Base-by-base conservation (phyloP, 2,329 filamentous ascomycete genomes). In the Tolypocladium capitatum region DNA sequence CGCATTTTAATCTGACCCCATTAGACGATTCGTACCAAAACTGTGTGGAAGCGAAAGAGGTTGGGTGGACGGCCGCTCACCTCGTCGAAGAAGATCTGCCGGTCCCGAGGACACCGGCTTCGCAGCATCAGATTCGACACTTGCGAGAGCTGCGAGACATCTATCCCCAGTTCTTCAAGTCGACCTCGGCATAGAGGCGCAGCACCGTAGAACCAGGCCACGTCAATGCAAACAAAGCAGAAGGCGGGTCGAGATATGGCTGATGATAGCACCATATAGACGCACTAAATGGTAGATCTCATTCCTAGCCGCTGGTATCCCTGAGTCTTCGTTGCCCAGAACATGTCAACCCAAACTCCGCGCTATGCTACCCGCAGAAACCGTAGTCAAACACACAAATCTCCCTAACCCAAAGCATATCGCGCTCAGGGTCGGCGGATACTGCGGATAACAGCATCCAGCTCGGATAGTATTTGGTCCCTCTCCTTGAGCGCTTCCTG, bases 91-190 rank as follows among this genome's bases (percentile, higher is more conserved):
- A 86, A 33, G 78, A 76, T 7, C 72, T 88, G 32, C 68, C 76
- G 16, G 63, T 74, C 10, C 90, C 89, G 2, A 64, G 67, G 21
- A 74, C 71, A 5, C 79, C 76, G 50, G 83, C 84, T 5, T 83
- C 83, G 34, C 78, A 86, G 57, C 80, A 85, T 62, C 83, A 90
- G 60, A 85, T 98, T 54, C 73, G 76, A 41, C 76, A 80, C 59
- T 68, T 98, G 28, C 74, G 85, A 53, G 85, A 97, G 59, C 68
- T 98, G 49, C 78, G 85, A 42, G 68, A 68, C 0, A 65, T 85
- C 11, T 97, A 91, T 55, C 89, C 92, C 0, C 81, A 94, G 49
- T 80, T 95, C 52, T 96, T 98, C 73, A 92, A 86, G 64, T 68
- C 68, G 5, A 56, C 53, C 18, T 57, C 56, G 4, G 28, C 43